Evolutionary conservation across 768 basidiomycete genomes (phyloP), one percentile per base, ranked within the genome.

Genomic region (Russula earlei): DNA sequence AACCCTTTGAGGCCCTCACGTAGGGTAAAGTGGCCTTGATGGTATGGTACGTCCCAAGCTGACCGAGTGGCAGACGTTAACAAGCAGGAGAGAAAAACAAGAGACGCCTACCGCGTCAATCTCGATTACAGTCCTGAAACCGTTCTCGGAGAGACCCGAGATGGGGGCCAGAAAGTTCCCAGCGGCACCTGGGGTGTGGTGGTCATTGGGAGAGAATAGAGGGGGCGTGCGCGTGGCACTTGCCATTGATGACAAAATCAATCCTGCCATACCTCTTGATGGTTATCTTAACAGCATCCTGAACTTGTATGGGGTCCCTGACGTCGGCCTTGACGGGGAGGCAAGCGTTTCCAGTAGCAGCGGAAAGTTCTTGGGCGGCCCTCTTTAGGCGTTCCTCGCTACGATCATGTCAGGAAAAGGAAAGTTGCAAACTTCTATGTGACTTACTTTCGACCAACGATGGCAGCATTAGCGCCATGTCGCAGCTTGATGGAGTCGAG

Each of bases 101-200:
- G 25, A 55, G 41, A 11, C 31, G 5, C 45, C 41, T 65, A 89
- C 90, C 10, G 90, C 85, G 70, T 98, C 95, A 63, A 97, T 97
- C 66, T 92, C 90, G 56, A 97, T 76, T 33, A 97, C 94, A 1
- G 93, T 92, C 67, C 75, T 80, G 77, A 97, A 97, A 2, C 84
- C 95, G 65, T 91, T 93, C 67, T 88, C 84, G 2, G 90, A 92
- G 56, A 96, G 77, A 1, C 77, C 80, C 37, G 82, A 80, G 55
- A 95, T 89, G 15, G 92, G 85, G 1, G 87, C 86, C 27, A 99
- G 75, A 72, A 97, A 99, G 73, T 98, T 99, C 3, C 95, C 95
- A 55, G 95, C 95, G 40, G 93, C 93, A 59, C 91, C 91, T 92
- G 58, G 17, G 24, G 45, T 10, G 36, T 22, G 17, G 24, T 24